Base-by-base conservation (phyloP, 2,329 filamentous ascomycete genomes). In the Botrytis tulipae region DNA sequence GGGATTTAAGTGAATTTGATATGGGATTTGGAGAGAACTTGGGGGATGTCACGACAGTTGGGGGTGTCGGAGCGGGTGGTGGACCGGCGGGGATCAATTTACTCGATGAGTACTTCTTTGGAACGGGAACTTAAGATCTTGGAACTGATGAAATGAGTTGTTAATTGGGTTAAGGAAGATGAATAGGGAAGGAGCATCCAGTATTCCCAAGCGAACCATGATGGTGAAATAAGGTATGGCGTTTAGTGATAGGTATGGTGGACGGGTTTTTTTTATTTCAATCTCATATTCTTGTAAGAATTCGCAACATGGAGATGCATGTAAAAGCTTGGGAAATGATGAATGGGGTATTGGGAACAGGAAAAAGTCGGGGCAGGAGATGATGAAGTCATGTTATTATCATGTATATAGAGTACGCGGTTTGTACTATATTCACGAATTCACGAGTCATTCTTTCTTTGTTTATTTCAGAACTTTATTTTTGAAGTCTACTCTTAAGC, bases 81-180 rank as follows among this genome's bases (percentile, higher is more conserved):
- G 74, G 66, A 6, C 66, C 66, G 16, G 66, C 66, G 25, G 66
- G 76, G 4, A 48, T 81, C 74, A 86, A 87, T 82, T 77, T 88
- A 46, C 84, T 88, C 76, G 85, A 87, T 77, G 86, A 85, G 6
- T 88, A 86, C 78, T 88, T 87, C 79, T 88, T 88, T 81, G 86
- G 86, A 14, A 57, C 66, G 2, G 86, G 86, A 14, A 57, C 66
- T 6, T 68, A 32, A 42, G 22, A 16, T 40, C 29, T 32, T 57
- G 25, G 48, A 25, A n/a, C 29, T 9, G 25, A 37, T 57, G 10
- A 6, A 42, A 32, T 22, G 48, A 42, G 25, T 57, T 16, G 18
- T 68, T 42, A 37, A 32, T 42, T 35, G 18, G 14, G n/a, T 4
- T 18, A 29, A 29, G 25, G 25, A 40, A 22, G 62, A 48, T 35